Evolutionary conservation across 495 filamentous ascomycete genomes (phyloP), one percentile per base, ranked within the genome.

Genomic region (Podospora appendiculata): DNA sequence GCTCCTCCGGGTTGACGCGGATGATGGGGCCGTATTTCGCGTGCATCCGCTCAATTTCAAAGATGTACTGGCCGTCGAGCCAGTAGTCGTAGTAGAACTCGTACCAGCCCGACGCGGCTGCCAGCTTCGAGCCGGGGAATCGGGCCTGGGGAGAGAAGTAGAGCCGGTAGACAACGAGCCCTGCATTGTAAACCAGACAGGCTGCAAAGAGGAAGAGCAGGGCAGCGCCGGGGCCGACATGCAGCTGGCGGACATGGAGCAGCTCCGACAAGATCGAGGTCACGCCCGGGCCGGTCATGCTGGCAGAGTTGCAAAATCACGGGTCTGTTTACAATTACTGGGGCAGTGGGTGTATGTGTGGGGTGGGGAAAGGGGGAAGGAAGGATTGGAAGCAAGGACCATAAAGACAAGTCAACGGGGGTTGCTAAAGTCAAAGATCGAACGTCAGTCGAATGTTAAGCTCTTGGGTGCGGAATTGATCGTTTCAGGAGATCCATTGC

Each of bases 121-220:
- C 79, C 1, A 82, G 51, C 33, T 64, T 72, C 1, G 76, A 75
- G 1, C 79, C 78, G 0, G 77, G 79, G 38, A 84, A 68, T 11
- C 66, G 57, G 12, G 69, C 54, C 2, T 81, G 52, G 12, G 78
- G 79, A 32, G 72, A 68, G 55, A 82, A 70, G 51, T 69, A 77
- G 6, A 81, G 53, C 11, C 75, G 67, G 51, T 79, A 79, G 41
- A 78, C 16, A 8, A 38, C 7, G 13, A 38, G 36, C 7, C 36
- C 9, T 38, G 36, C 36, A 13, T 38, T 38, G 36, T 38, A 38
- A 7, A 38, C 10, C 1, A 38, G 36, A 8, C 36, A 38, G 36
- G 36, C 36, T 11, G 8, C 2, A 8, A 38, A 11, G 36, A 38
- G 36, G 10, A 38, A 11, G 36, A 38, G 36, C 36, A 38, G 36